Evolutionary conservation across 2,329 filamentous ascomycete species (phyloP).

Genomic region (Parafenestella ontariensis): DNA sequence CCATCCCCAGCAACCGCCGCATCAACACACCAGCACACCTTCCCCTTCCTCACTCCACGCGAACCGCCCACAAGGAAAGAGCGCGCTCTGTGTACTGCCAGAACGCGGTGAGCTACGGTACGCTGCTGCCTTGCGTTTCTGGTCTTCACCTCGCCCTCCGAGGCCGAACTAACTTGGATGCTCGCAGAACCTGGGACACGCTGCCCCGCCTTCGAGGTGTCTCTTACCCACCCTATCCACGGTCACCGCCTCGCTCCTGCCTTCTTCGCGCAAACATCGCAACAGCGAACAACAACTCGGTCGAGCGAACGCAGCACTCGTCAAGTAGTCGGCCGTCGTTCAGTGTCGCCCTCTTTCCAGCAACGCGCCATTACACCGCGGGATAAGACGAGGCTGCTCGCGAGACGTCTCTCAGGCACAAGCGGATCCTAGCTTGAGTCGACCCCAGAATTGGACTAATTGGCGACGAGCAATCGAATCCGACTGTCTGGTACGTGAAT

Average conservation of each 20-base stretch:
- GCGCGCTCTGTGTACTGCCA: neutral
- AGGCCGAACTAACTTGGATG: too few species aligned
- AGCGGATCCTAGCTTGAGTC: neutral
- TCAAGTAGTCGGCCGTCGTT: neutral
- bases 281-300: neutral
- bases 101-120: neutral
- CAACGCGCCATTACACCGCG: neutral
- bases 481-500: conserved; percentile 17
- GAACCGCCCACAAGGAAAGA: neutral
- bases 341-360: neutral
- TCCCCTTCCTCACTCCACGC: conserved; percentile 6
- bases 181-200: neutral
- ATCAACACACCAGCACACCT: conserved; percentile 8
- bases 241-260: neutral
- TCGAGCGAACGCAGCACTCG: neutral
- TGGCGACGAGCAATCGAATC: neutral
- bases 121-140: neutral
- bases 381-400: neutral
- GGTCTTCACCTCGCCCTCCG: too few species aligned
- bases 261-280: neutral
- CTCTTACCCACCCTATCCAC: neutral
- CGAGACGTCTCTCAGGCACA: neutral
- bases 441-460: neutral
- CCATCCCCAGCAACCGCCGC: conserved; percentile 9
- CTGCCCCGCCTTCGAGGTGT: neutral